These are phyloP conservation scores for Plenodomus biglobosus DNA, from an alignment of 2,329 filamentous ascomycete species.

Conservation along the genomic window DNA sequence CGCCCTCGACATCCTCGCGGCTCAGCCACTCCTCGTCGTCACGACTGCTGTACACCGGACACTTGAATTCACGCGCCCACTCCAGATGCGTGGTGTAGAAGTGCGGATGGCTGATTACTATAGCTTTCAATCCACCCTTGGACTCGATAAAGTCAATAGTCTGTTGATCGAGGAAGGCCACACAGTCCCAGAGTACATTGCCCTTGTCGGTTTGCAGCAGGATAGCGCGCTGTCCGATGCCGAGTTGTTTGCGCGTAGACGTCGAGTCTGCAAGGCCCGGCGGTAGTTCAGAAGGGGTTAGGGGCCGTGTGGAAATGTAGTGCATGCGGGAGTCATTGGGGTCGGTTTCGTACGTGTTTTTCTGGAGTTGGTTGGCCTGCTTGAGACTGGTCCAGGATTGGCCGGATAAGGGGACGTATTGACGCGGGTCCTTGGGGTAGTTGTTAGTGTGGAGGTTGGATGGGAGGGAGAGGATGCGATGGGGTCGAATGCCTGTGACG, in stretches of 20 bases:
- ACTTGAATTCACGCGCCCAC: constrained; percentile 70
- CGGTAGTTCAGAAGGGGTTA: constrained; percentile 21
- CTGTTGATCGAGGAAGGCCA: constrained; percentile 67
- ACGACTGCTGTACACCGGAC: constrained; percentile 67
- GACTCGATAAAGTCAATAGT: constrained; percentile 61
- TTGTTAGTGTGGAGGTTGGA: constrained; percentile 1
- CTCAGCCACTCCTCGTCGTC: constrained; percentile 69
- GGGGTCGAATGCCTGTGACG: constrained; percentile 34
- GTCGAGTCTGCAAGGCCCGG: constrained; percentile 42
- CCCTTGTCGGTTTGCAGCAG: constrained; percentile 66
- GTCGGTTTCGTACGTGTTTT: constrained; percentile 58
- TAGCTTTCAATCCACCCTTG: constrained; percentile 68
- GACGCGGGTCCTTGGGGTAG: constrained; percentile 57
- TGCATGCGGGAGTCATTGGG: constrained; percentile 48
- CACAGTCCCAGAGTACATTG: constrained; percentile 79
- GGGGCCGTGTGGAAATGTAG: constrained; percentile 48
- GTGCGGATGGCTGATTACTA: constrained; percentile 77
- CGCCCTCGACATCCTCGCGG: constrained; percentile 48
- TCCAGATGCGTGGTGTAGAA: constrained; percentile 76
- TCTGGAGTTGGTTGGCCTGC: constrained; percentile 48
- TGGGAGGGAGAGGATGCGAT: too few relatives aligned
- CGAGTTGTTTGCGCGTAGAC: constrained; percentile 54
- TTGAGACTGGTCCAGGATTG: constrained; percentile 67
- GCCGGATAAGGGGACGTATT: constrained; percentile 65
- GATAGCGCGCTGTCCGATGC: constrained; percentile 74